Base-by-base conservation (phyloP, 345 rosid species). In the Salix brachista region DNA sequence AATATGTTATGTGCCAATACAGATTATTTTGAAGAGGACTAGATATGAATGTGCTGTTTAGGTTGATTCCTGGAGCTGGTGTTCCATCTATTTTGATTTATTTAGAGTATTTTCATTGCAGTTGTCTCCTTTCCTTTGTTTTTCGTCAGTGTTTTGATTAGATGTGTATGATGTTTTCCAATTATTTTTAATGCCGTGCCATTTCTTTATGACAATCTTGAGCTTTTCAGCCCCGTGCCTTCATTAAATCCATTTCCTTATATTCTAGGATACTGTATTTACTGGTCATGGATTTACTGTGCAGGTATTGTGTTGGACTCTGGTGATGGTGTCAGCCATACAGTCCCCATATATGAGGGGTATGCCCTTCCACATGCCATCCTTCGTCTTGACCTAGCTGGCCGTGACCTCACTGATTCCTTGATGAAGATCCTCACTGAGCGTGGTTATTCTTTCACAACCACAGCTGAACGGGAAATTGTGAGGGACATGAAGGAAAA, bases 401-500 rank as follows among this genome's bases (percentile, higher is more conserved):
- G 98, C 1, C 93, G 97, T 80, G 97, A 94, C 80, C 94, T 94
- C n/a, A 92, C 98, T 0, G 98, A 91, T 77, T 65, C 74, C 77
- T 73, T 91, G 84, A 92, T 92, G 97, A 94, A 92, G 83, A 94
- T 94, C 76, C 88, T 94, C 7, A 92, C 98, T 0, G 98, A 92
- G 86, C 93, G 98, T 85, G 97, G 98, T 8, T 92, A 94, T 84
- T 92, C 97, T 5, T 92, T 92, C 90, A 94, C 97, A 83, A 94
- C 98, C 78, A 89, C 97, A 64, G 97, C 97, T 0, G 97, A 94
- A 89, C 94, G 98, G 50, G 98, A 94, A 89, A 94, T 94, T 30
- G 97, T 94, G 67, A 91, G 98, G 78, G 97, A 94, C 86, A 90
- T 94, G 82, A 94, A 94, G 90, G 98, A 94, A 81, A 94, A 94